Evolutionary conservation across 2,329 filamentous ascomycete genomes (phyloP), one percentile per base, ranked within the genome.

Genomic region (Diaporthe sp.): DNA sequence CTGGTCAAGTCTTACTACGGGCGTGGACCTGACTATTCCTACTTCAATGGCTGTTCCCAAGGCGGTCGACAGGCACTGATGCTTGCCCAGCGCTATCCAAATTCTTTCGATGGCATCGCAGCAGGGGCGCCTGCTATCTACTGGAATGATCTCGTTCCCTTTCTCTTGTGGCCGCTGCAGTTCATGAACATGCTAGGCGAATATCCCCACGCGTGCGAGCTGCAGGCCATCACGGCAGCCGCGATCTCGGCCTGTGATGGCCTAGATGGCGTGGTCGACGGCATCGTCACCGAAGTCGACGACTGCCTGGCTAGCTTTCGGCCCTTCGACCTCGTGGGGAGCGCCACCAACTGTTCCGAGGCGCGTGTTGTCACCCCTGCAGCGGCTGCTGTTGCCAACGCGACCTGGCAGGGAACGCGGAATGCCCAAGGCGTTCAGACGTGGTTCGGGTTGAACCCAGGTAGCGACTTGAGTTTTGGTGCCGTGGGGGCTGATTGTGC

Each of bases 11-110:
- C 80, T 7, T 89, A 86, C 79, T 89, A 89, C 75, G 80, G 82
- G 1, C 61, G 39, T 42, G 72, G 57, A 1, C 81, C 82, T 13
- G 79, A 82, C 1, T 87, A 86, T 78, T 87, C 85, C 1, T 92
- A 92, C 81, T 92, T 88, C 76, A 79, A 87, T 4, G 91, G 91
- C 6, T 92, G 90, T 78, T 92, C 89, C 0, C 88, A 89, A 0
- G 91, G 91, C 12, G 90, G 91, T 0, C 84, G 90, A 0, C 89
- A 92, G 82, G 91, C 89, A 4, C 82, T 90, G 44, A 89, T 88
- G 72, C 86, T 87, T 12, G 87, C 88, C 0, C 86, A 92, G 77
- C 79, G 82, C 9, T 91, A 86, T 75, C 89, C 90, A 0, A 82
- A 87, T 0, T 89, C 91, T 74, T 92, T 91, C 72, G 89, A 92